These are phyloP conservation scores for Colletotrichum lindemuthianum DNA, from an alignment of 2,329 filamentous ascomycete species.

Conservation along the genomic window DNA sequence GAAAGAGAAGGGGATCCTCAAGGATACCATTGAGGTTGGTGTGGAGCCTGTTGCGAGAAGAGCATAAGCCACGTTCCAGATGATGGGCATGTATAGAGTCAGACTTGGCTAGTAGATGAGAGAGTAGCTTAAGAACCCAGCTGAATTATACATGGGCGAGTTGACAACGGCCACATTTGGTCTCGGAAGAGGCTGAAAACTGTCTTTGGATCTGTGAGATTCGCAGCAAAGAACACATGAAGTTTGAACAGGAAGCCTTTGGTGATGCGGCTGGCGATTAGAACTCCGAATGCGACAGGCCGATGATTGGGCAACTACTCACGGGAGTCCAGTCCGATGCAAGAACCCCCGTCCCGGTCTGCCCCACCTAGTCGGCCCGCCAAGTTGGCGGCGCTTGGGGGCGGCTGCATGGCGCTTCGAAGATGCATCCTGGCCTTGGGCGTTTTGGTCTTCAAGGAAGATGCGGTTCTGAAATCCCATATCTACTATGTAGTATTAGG, in stretches of 20 bases:
- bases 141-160: not conserved
- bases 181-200: too few relatives aligned
- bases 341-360: conserved; percentile 9
- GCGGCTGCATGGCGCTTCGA: conserved; percentile 14
- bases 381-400: conserved; percentile 26
- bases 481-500: not conserved
- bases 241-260: too few relatives aligned
- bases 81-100: not conserved
- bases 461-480: conserved; percentile 18
- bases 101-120: not conserved
- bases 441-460: conserved; percentile 2
- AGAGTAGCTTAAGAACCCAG: not conserved
- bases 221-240: too few relatives aligned
- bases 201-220: too few relatives aligned
- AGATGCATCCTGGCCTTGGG: conserved; percentile 1
- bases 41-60: conserved; percentile 30
- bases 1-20: conserved; percentile 20
- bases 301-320: not conserved
- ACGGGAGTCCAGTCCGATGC: conserved; percentile 7
- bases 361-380: conserved; percentile 13
- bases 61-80: conserved; percentile 7
- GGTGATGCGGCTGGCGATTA: not conserved
- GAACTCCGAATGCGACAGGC: not conserved
- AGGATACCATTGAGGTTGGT: conserved; percentile 28
- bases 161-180: too few relatives aligned